These are phyloP conservation scores for Rutstroemia sp. DNA, from an alignment of 2,329 filamentous ascomycete species.

Conservation along the genomic window DNA sequence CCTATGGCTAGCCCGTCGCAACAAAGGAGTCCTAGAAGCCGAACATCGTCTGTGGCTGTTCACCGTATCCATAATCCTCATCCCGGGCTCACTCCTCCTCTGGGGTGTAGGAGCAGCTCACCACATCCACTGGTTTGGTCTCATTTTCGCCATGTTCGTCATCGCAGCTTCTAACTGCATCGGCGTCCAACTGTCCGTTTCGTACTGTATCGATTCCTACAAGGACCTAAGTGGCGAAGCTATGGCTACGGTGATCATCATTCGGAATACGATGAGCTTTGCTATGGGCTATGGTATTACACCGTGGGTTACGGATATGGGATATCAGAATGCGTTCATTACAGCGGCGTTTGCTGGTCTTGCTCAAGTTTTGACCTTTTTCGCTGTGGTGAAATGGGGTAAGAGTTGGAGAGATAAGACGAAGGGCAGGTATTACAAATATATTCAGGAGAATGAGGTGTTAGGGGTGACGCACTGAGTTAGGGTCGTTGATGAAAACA, in stretches of 20 bases:
- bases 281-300: slow-evolving; percentile 44
- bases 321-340: slow-evolving; percentile 38
- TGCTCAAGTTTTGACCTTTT: slow-evolving; percentile 34
- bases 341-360: slow-evolving; percentile 34
- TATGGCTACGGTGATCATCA: slow-evolving; percentile 42
- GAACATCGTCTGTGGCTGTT: slow-evolving; percentile 31
- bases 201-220: slow-evolving; percentile 41
- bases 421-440: slow-evolving; percentile 32
- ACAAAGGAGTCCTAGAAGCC: slow-evolving; percentile 32
- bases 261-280: slow-evolving; percentile 42
- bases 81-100: slow-evolving; percentile 38
- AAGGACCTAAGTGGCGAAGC: slow-evolving; percentile 41
- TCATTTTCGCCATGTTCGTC: slow-evolving; percentile 41
- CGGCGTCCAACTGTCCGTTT: slow-evolving; percentile 36
- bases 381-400: slow-evolving; percentile 43
- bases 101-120: slow-evolving; percentile 46
- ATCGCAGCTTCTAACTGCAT: slow-evolving; percentile 38
- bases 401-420: slow-evolving; percentile 35
- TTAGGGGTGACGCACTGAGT: slow-evolving; percentile 10
- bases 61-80: slow-evolving; percentile 32
- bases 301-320: slow-evolving; percentile 36
- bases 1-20: slow-evolving; percentile 34
- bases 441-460: slow-evolving; percentile 27
- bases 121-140: slow-evolving; percentile 38
- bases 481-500: too few relatives aligned